A percentile compares a stretch with the other conserved stretches of the same genome.
These are phyloP conservation scores for Penicillium cataractarum DNA, from an alignment of 495 filamentous ascomycete genomes.

Conservation along the genomic window DNA sequence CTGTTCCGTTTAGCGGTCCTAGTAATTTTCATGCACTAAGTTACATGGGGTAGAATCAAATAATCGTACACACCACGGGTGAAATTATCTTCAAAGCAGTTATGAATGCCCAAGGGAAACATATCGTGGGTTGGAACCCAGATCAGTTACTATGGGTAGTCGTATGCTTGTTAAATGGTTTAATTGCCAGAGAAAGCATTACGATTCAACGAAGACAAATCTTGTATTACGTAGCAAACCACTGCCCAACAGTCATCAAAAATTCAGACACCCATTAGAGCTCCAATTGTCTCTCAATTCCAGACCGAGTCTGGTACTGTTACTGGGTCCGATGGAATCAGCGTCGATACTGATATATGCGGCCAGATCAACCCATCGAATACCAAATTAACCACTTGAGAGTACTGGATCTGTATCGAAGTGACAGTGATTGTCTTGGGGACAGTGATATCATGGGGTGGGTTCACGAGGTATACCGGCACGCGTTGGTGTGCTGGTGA, in stretches of 20 bases:
- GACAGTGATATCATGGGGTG: slow-evolving; percentile 7
- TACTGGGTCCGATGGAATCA: slow-evolving; percentile 7
- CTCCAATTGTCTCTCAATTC: slow-evolving; percentile 7
- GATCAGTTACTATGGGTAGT: too few species aligned
- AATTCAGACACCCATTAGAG: neutral
- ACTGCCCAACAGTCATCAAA: slow-evolving; percentile 1
- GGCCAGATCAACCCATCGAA: slow-evolving; percentile 4
- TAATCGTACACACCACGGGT: too few species aligned
- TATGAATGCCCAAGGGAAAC: too few species aligned
- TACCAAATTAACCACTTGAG: slow-evolving; percentile 4
- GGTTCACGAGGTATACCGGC: slow-evolving; percentile 4
- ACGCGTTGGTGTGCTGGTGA: neutral
- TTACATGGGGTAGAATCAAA: too few species aligned
- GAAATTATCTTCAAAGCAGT: too few species aligned
- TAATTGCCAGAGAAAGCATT: slow-evolving; percentile 3
- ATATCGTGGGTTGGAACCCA: too few species aligned
- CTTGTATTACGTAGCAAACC: slow-evolving; percentile 9
- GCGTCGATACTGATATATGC: slow-evolving; percentile 6
- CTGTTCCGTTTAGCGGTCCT: too few species aligned
- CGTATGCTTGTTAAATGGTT: slow-evolving; percentile 8
- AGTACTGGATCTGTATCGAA: slow-evolving; percentile 9
- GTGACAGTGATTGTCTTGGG: slow-evolving; percentile 9
- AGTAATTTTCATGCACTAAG: too few species aligned
- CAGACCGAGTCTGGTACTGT: slow-evolving; percentile 10
- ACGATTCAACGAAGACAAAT: slow-evolving; percentile 8